phyloP scores from a whole-genome alignment of 2,329 filamentous ascomycete species.

The Diaporthe sp. region DNA sequence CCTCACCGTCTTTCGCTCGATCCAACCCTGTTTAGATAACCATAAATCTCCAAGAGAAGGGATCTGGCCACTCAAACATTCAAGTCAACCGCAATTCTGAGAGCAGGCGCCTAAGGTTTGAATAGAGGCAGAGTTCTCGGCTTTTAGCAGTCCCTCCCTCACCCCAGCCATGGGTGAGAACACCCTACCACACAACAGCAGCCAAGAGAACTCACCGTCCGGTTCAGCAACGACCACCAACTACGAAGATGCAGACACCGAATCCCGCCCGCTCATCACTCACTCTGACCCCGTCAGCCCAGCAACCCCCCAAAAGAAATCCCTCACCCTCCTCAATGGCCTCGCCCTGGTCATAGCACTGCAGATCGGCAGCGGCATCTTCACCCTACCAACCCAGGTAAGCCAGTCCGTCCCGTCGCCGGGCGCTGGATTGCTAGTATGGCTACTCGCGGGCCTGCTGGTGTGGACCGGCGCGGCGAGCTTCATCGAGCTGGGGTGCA shows the following conservation, averaged over 20 bases:
- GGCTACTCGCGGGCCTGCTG: conserved; percentile 58
- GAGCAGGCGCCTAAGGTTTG: neutral
- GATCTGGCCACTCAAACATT: too few species aligned
- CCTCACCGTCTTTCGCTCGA: neutral
- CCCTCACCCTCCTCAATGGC: conserved; percentile 48
- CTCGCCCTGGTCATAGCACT: conserved; percentile 61
- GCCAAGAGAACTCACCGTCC: neutral
- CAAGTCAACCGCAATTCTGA: neutral
- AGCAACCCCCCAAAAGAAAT: neutral
- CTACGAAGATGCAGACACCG: neutral
- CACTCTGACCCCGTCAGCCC: accelerated
- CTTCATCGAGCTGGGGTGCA: conserved; percentile 62
- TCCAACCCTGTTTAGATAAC: too few species aligned
- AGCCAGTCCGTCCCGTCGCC: conserved; percentile 59
- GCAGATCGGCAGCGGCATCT: conserved; percentile 64
- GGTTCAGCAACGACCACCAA: neutral
- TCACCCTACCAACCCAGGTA: conserved; percentile 59
- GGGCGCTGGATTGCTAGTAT: conserved; percentile 57
- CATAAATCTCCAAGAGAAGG: too few species aligned
- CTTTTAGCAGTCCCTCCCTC: neutral
- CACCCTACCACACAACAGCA: neutral
- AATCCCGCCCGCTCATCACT: neutral
- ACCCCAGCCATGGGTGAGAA: conserved; percentile 3
- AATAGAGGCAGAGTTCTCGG: too few species aligned
- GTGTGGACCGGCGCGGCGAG: conserved; percentile 63